These are phyloP conservation scores for Entomortierella parvispora DNA, from an alignment of 192 early-diverging fungal genomes.

Conservation along the genomic window DNA sequence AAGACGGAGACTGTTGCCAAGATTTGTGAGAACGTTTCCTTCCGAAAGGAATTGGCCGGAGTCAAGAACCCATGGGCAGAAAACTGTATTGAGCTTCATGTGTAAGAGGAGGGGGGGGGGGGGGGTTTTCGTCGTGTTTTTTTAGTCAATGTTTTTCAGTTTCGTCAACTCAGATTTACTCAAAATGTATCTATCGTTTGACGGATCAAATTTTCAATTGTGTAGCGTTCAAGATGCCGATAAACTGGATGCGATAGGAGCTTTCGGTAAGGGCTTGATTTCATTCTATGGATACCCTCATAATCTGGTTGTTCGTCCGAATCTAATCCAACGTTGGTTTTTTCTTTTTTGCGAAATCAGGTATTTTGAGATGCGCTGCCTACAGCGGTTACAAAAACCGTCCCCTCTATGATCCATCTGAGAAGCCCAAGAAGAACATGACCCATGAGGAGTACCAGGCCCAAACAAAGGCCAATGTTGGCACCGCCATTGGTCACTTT, in stretches of 20 bases:
- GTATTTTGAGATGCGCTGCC: constrained; percentile 75
- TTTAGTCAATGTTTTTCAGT: not conserved
- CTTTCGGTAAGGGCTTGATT: constrained; percentile 62
- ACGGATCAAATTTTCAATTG: not conserved
- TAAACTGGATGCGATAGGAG: constrained; percentile 77
- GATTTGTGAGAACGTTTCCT: constrained; percentile 71
- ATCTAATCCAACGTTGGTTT: no score
- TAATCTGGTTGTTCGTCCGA: not conserved
- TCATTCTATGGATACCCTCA: not conserved
- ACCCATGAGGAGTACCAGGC: constrained; percentile 69
- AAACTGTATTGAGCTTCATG: constrained; percentile 66
- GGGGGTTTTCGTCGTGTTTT: not conserved
- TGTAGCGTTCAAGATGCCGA: constrained; percentile 78
- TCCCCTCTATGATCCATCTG: constrained; percentile 62
- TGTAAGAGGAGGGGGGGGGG: constrained; percentile 57
- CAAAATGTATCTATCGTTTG: not conserved
- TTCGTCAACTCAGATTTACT: not conserved
- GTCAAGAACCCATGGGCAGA: constrained; percentile 63
- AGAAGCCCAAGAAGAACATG: constrained; percentile 61
- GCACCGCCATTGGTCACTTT: constrained; percentile 72
- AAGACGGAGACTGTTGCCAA: constrained; percentile 61
- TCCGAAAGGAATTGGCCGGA: constrained; percentile 73
- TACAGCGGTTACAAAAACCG: constrained; percentile 74
- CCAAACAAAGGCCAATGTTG: constrained; percentile 56
- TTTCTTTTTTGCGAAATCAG: no score